Conservation (phyloP, 805 yeast species). For the Grigorovia humatica region DNA sequence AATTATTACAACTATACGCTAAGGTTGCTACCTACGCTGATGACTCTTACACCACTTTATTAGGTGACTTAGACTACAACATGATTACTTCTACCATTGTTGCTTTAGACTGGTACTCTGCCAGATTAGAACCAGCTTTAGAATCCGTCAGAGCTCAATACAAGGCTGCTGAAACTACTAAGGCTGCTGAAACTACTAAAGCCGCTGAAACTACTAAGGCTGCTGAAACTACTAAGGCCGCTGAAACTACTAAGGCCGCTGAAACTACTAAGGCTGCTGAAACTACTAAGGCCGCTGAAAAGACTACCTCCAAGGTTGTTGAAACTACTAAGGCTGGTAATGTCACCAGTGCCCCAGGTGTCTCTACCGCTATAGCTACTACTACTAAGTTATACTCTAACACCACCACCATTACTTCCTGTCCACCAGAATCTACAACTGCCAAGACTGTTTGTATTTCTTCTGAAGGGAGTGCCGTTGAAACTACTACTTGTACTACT, state of each 20-base stretch:
- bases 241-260: background rate
- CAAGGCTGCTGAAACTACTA: slow-evolving; percentile 2
- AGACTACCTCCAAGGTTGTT: background rate
- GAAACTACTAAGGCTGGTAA: background rate
- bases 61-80: slow-evolving; percentile 16
- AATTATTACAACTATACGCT: slow-evolving; percentile 20
- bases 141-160: slow-evolving; percentile 4
- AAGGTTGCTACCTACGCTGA: slow-evolving; percentile 27
- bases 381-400: background rate
- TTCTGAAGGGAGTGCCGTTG: no score
- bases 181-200: slow-evolving; percentile 4
- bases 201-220: slow-evolving; percentile 3
- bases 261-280: background rate
- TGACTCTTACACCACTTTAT: slow-evolving; percentile 27
- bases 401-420: background rate
- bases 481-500: no score
- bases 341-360: background rate
- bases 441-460: background rate
- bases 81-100: slow-evolving; percentile 22
- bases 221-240: slow-evolving; percentile 1
- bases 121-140: slow-evolving; percentile 16
- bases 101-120: slow-evolving; percentile 27
- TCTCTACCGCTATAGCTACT: background rate
- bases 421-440: background rate
- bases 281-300: background rate